A percentile compares a stretch with the other conserved stretches of the same genome.
phyloP scores from a whole-genome alignment of 2,329 filamentous ascomycete genomes.

The Amylocarpus encephaloides region DNA sequence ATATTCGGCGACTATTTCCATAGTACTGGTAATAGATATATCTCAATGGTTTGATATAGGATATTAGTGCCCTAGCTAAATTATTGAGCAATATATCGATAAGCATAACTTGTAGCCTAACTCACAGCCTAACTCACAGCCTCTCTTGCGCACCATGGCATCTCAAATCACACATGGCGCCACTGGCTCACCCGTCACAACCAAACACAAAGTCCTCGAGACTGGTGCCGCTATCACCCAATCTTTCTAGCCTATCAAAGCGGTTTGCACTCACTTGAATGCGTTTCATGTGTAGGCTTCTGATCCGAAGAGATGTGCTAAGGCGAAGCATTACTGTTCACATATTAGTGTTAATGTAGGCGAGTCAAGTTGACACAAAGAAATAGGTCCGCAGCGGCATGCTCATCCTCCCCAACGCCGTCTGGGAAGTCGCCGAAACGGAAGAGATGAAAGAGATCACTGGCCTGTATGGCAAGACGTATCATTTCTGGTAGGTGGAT shows the following conservation, averaged over 20 bases:
- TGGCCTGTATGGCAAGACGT: conserved; percentile 74
- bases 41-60: too few species aligned
- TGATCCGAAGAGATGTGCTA: conserved; percentile 62
- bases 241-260: conserved; percentile 64
- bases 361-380: conserved; percentile 45
- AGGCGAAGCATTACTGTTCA: conserved; percentile 80
- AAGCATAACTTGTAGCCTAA: background rate
- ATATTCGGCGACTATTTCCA: background rate
- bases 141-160: conserved; percentile 7
- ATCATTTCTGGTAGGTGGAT: conserved; percentile 83
- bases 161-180: conserved; percentile 14
- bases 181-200: conserved; percentile 33
- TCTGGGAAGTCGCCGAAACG: conserved; percentile 72
- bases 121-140: too few species aligned
- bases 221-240: conserved; percentile 55
- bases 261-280: conserved; percentile 76
- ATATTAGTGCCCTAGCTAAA: background rate
- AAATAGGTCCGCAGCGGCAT: conserved; percentile 45
- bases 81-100: background rate
- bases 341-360: conserved; percentile 69
- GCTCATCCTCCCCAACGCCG: conserved; percentile 67
- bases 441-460: conserved; percentile 74
- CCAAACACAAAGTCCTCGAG: conserved; percentile 53
- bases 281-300: conserved; percentile 75
- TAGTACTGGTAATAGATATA: too few species aligned